Conservation (phyloP, 2,329 filamentous ascomycete genomes). For the Ploettnerulaceae sp. region DNA sequence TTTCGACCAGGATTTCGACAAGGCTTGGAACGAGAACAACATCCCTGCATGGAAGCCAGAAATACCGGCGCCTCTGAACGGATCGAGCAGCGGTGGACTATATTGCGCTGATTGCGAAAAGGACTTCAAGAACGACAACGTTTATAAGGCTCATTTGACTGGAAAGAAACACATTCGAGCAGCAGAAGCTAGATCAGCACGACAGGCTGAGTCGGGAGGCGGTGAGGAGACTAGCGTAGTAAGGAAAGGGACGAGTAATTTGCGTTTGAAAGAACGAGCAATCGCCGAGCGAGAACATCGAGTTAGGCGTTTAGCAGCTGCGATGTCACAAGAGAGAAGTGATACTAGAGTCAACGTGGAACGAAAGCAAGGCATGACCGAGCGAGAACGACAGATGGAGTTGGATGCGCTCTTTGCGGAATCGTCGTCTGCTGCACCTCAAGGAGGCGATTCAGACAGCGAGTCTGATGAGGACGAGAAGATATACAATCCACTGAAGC, state of each 20-base stretch:
- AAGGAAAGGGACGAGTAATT: constrained; percentile 31
- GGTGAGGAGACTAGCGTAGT: constrained; percentile 21
- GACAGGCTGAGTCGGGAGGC: constrained; percentile 38
- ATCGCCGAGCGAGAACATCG: constrained; percentile 86
- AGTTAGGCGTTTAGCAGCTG: constrained; percentile 70
- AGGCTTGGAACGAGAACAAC: constrained; percentile 74
- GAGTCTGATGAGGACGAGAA: constrained; percentile 76
- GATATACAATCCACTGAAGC: constrained; percentile 94
- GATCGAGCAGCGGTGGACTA: constrained; percentile 54
- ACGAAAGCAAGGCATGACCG: constrained; percentile 95
- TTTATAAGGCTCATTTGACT: constrained; percentile 82
- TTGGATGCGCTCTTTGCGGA: constrained; percentile 78
- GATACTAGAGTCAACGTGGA: constrained; percentile 94
- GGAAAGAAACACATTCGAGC: constrained; percentile 93
- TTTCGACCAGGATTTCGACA: constrained; percentile 81
- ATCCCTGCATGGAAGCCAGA: constrained; percentile 74
- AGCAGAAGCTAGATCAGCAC: constrained; percentile 58
- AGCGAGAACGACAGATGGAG: constrained; percentile 90
- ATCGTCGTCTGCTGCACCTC: constrained; percentile 37
- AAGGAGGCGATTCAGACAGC: constrained; percentile 50
- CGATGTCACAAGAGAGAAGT: constrained; percentile 81
- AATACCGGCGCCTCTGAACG: constrained; percentile 21
- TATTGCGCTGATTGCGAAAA: constrained; percentile 93
- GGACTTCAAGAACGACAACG: constrained; percentile 92
- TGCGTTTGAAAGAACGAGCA: constrained; percentile 75